Base-by-base conservation (phyloP, 768 basidiomycete species). In the Collybia sp. region DNA sequence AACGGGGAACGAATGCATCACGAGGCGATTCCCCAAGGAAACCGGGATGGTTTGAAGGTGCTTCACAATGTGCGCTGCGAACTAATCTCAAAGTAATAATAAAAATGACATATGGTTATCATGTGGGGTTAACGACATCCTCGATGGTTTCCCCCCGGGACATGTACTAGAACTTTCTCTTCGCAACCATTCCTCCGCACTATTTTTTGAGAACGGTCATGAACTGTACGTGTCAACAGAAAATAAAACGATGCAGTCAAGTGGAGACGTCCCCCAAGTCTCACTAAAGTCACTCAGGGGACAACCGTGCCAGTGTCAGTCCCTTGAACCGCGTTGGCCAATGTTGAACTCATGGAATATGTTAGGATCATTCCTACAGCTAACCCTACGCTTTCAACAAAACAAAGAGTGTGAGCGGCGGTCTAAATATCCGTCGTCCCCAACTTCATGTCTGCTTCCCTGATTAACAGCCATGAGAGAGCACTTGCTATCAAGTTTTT, bases 11-110 rank as follows among this genome's bases (percentile, higher is more conserved):
- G 53, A 78, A 80, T 0, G 79, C 80, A 52, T 80, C 77, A 31
- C 69, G 65, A 16, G 73, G 69, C 71, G 75, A 81, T 40, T 79
- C 72, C 31, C 65, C 67, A n/a, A 79, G 58, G 63, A 79, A 80
- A 6, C 78, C 68, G 19, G 66, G 64, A 25, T 18, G 65, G 64
- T 34, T 65, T 67, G 58, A 79, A 82, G 6, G 53, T 19, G 79
- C 79, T 80, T 42, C 19, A 35, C 25, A 48, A 31, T 13, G 18
- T 12, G n/a, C 37, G 30, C 16, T 33, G 25, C 31, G 41, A 16
- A 45, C 19, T 18, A 13, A 19, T 8, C 17, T 9, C 30, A 40
- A 31, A 17, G 34, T 3, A 25, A 31, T 15, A 16, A 25, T 4
- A 15, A 15, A 12, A 40, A 44, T 30, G 12, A 48, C 72, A 31